These are phyloP conservation scores for Glarea lozoyensis DNA, from an alignment of 495 filamentous ascomycete genomes.

Conservation along the genomic window DNA sequence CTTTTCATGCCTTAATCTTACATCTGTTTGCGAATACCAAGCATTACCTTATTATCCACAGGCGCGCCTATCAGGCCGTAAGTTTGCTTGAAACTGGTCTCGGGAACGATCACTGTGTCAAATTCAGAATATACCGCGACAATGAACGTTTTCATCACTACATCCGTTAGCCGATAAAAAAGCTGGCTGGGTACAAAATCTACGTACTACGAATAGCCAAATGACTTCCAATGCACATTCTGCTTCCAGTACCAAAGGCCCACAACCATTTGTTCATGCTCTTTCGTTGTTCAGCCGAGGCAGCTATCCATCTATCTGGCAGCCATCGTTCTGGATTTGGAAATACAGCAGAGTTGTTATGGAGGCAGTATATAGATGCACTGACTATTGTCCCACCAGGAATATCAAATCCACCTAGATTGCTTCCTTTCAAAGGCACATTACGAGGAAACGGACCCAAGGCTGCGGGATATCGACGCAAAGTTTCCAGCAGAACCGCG, in stretches of 20 bases:
- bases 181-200: not conserved
- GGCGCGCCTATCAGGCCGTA: not conserved
- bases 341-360: conserved; percentile 52
- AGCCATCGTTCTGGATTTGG: conserved; percentile 51
- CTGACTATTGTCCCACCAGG: conserved; percentile 57
- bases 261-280: conserved; percentile 52
- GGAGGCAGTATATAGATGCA: conserved; percentile 35
- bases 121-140: not conserved
- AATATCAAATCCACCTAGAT: conserved; percentile 45
- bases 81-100: not conserved
- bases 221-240: conserved; percentile 74
- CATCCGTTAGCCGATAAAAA: not conserved
- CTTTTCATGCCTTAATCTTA: too few species aligned
- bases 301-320: conserved; percentile 47
- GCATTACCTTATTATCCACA: not conserved
- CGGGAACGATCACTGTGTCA: not conserved
- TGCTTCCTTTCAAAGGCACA: conserved; percentile 42
- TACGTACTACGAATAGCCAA: conserved; percentile 53
- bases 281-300: not conserved
- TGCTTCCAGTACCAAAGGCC: conserved; percentile 73
- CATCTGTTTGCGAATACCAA: too few species aligned
- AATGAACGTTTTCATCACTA: not conserved
- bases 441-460: conserved; percentile 66
- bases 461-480: conserved; percentile 64
- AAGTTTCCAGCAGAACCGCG: conserved; percentile 63